Base-by-base conservation (phyloP, 23 red algal species). In the Gracilaria caudata region DNA sequence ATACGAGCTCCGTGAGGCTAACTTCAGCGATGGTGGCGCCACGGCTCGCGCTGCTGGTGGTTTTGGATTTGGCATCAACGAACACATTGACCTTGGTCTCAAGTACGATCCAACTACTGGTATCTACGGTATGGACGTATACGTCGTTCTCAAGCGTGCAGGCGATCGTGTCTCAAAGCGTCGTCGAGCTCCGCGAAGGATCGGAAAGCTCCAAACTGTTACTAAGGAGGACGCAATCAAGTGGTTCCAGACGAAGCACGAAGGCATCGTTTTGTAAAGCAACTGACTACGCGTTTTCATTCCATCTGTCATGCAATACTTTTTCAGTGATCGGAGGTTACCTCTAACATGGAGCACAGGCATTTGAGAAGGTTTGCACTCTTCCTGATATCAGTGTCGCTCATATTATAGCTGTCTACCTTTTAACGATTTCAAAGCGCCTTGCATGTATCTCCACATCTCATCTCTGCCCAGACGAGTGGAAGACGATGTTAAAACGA, bases 71-170 rank as follows among this genome's bases (percentile, higher is more conserved):
- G 96, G 96, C 40, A 98, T 98, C 80, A 94, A 84, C 25, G 96
- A 98, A 59, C 96, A 98, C 64, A 98, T 98, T 78, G 96, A 98
- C 61, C 89, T 98, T 2, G 96, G 96, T 43, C 56, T 98, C 20
- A 98, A 98, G 80, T 98, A 98, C 75, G 96, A 98, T 82, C 96
- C 96, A 7, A 90, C 92, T 46, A 98, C 96, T 24, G 96, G 96
- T 53, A 98, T 98, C 46, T 98, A 94, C 81, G 96, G 96, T 36
- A 98, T 98, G 96, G 96, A 98, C 77, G 94, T 98, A n/a, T 94
- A 94, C 80, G 84, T 98, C 38, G 96, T 98, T 14, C 83, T 98
- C 47, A 94, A 92, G 82, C 92, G 96, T 26, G 90, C 91, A 0
- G 96, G 96, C 34, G 77, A 90, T 55, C 96, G 96, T 29, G 96